A percentile compares a stretch with the other conserved stretches of the same genome.
These are phyloP conservation scores for Aspergillus bertholletiae DNA, from an alignment of 495 filamentous ascomycete species.

Conservation along the genomic window DNA sequence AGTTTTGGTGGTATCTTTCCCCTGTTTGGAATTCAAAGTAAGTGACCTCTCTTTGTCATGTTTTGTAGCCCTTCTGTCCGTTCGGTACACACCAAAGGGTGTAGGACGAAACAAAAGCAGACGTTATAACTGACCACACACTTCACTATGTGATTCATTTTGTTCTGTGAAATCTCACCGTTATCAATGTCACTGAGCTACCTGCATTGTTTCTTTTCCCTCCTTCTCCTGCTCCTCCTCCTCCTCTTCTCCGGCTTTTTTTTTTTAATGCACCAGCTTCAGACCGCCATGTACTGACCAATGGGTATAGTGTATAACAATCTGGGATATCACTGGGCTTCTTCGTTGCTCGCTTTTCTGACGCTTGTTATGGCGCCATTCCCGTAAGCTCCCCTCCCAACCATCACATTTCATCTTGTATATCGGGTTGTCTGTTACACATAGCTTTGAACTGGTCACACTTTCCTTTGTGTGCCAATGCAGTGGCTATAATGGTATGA, in stretches of 20 bases:
- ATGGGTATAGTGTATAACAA: slow-evolving; percentile 55
- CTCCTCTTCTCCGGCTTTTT: too few relatives aligned
- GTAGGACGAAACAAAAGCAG: neutral
- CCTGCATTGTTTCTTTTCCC: neutral
- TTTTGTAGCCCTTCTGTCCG: slow-evolving; percentile 3
- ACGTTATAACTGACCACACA: neutral
- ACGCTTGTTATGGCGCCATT: slow-evolving; percentile 67
- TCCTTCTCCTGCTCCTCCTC: too few relatives aligned
- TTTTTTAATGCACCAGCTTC: neutral
- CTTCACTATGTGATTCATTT: neutral
- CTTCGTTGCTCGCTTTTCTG: slow-evolving; percentile 64
- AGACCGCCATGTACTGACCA: slow-evolving; percentile 28
- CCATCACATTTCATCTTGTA: too few relatives aligned
- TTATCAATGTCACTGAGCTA: neutral
- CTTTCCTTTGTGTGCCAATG: neutral
- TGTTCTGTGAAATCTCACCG: neutral
- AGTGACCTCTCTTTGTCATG: slow-evolving; percentile 24
- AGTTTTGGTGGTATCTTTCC: slow-evolving; percentile 79
- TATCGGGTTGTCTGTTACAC: slow-evolving; percentile 5
- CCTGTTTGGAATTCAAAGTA: slow-evolving; percentile 67
- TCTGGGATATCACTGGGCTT: slow-evolving; percentile 71
- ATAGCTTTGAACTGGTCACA: neutral
- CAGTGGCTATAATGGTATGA: neutral
- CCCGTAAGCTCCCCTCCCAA: slow-evolving; percentile 45
- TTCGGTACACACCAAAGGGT: neutral